phyloP scores from a whole-genome alignment of 768 basidiomycete genomes.

The Trametes elegans region DNA sequence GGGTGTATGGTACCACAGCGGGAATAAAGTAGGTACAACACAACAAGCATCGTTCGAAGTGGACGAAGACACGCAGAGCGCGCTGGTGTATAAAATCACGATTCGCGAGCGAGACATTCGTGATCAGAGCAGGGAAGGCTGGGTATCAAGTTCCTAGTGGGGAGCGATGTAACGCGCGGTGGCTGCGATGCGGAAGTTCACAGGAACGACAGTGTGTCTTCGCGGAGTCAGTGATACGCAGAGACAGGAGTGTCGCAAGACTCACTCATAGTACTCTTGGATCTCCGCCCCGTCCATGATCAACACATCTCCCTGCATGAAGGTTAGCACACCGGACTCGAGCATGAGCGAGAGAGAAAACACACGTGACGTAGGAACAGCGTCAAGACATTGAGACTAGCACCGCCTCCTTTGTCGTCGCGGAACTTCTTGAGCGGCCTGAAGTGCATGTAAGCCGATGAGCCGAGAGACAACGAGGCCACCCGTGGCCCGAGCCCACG shows the following conservation, averaged over 20 bases:
- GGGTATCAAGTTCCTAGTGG: too few species aligned
- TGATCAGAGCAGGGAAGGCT: too few species aligned
- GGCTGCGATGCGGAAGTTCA: constrained; percentile 76
- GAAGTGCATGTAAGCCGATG: constrained; percentile 80
- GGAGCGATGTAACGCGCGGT: constrained; percentile 66
- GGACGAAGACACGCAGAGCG: neutral
- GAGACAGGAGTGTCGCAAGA: neutral
- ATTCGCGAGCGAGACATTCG: neutral
- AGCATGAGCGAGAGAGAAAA: neutral
- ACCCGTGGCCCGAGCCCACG: constrained; percentile 68
- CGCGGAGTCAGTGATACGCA: constrained; percentile 6
- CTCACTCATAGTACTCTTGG: constrained; percentile 72
- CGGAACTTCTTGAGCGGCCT: constrained; percentile 43
- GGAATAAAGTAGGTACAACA: neutral
- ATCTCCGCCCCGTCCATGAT: constrained; percentile 73
- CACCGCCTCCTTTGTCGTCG: constrained; percentile 29
- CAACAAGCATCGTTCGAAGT: neutral
- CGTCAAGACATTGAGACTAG: constrained; percentile 41
- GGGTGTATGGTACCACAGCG: neutral
- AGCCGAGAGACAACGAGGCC: constrained; percentile 75
- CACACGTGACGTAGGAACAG: constrained; percentile 67
- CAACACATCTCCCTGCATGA: constrained; percentile 64
- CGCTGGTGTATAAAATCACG: neutral
- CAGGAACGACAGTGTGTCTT: constrained; percentile 74
- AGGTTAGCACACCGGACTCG: neutral